phyloP scores from a whole-genome alignment of 1,139 yeast species.

The Yamadazyma diddensiae region DNA sequence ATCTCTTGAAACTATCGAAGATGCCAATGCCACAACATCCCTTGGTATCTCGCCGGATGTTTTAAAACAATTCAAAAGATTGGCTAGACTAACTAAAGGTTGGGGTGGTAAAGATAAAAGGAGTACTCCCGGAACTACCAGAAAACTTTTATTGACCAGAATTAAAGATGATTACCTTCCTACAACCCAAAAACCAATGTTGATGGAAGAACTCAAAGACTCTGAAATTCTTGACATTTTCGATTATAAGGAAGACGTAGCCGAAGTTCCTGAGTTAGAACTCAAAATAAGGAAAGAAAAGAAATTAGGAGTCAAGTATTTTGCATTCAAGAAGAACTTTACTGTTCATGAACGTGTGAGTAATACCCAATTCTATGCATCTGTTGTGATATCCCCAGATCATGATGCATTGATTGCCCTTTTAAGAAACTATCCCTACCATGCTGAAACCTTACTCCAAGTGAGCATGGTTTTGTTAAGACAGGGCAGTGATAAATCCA shows the following conservation, averaged over 20 bases:
- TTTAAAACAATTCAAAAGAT: conserved; percentile 57
- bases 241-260: conserved; percentile 37
- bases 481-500: conserved; percentile 69
- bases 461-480: conserved; percentile 72
- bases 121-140: conserved; percentile 67
- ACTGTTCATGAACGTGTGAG: conserved; percentile 43
- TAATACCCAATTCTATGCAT: conserved; percentile 61
- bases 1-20: conserved; percentile 65
- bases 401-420: conserved; percentile 62
- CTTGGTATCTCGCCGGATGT: conserved; percentile 64
- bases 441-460: conserved; percentile 74
- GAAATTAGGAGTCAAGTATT: conserved; percentile 53
- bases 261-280: conserved; percentile 24
- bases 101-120: conserved; percentile 83
- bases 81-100: conserved; percentile 64
- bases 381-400: conserved; percentile 68
- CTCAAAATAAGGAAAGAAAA: conserved; percentile 43
- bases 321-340: conserved; percentile 44
- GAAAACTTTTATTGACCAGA: conserved; percentile 66
- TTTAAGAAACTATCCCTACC: conserved; percentile 65
- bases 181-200: conserved; percentile 58
- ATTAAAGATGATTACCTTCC: conserved; percentile 85
- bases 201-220: conserved; percentile 53
- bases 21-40: conserved; percentile 64
- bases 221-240: conserved; percentile 39